Evolutionary conservation across 108 stramenopile genomes (phyloP), one percentile per base, ranked within the genome.

Genomic region (Nitzschia putrida): DNA sequence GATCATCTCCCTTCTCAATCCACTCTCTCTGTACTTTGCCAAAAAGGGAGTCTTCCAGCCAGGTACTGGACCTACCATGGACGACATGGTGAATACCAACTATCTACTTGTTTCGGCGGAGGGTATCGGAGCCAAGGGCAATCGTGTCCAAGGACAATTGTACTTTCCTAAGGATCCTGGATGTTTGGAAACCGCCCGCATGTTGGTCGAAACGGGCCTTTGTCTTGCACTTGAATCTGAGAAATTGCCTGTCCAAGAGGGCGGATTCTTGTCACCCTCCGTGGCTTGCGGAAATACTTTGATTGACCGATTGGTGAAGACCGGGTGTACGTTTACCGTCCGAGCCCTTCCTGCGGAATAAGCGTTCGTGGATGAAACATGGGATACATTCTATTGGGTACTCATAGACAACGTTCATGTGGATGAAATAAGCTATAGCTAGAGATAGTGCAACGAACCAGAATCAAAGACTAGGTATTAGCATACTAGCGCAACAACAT

Each of bases 191-290:
- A 92, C 91, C 18, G 85, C 91, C 23, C 61, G 85, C 14, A 94
- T 93, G 89, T 37, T 93, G 53, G 81, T 85, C 5, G 95, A 96
- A 68, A 69, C 80, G 29, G 91, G 87, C 3, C 69, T 96, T 0
- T 78, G 78, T 43, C 53, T 96, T 66, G 86, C 88, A 9, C 68
- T 58, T 0, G 18, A 63, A 57, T 34, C 50, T 2, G 56, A 64
- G 14, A 34, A 40, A 7, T 49, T 77, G 18, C 71, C 67, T 20
- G 41, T n/a, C 3, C 24, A 39, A 9, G 45, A 29, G 16, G 95
- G 92, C 26, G 95, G 95, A 0, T 89, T 93, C 52, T 91, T 66
- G 38, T 72, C 92, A 26, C 92, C 95, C 14, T 77, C 87, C 24
- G 67, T 77, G 37, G 77, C 77, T 37, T 71, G 89, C 69, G 86